Conservation (phyloP, 169 alveolate genomes). For the Eimeria zaria region DNA sequence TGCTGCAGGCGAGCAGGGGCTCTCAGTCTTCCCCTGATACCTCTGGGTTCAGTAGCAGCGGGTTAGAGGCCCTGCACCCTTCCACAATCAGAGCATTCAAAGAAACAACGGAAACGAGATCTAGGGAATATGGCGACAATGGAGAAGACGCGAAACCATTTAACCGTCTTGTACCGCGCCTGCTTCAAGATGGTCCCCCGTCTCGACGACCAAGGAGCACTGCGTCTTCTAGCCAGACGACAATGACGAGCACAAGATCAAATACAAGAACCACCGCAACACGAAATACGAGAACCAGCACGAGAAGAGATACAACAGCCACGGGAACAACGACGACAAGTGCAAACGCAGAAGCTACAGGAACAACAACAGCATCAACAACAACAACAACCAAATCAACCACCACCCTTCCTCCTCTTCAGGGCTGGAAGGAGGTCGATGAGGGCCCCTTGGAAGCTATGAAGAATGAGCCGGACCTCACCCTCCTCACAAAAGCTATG, state of each 20-base stretch:
- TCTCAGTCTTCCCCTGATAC: background rate
- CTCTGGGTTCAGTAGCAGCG: background rate
- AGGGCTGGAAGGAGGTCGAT: slow-evolving; percentile 37
- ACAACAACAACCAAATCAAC: background rate
- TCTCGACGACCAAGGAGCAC: background rate
- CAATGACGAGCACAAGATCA: background rate
- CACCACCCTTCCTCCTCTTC: slow-evolving; percentile 19
- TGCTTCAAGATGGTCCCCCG: background rate
- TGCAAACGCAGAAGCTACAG: background rate
- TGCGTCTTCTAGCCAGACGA: background rate
- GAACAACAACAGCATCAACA: background rate
- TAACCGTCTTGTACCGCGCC: background rate
- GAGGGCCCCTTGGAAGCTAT: slow-evolving; percentile 51
- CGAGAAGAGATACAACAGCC: background rate
- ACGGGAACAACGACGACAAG: background rate
- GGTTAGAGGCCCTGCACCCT: background rate
- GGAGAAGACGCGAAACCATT: background rate
- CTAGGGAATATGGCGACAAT: background rate
- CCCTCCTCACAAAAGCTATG: slow-evolving; percentile 8
- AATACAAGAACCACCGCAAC: background rate
- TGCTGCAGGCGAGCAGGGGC: background rate
- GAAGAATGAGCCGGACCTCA: slow-evolving; percentile 57
- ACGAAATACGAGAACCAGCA: background rate
- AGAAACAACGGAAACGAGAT: background rate
- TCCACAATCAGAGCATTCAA: background rate